Evolutionary conservation across 2,329 filamentous ascomycete genomes (phyloP).

Genomic region (Hyphodiscus sp.): DNA sequence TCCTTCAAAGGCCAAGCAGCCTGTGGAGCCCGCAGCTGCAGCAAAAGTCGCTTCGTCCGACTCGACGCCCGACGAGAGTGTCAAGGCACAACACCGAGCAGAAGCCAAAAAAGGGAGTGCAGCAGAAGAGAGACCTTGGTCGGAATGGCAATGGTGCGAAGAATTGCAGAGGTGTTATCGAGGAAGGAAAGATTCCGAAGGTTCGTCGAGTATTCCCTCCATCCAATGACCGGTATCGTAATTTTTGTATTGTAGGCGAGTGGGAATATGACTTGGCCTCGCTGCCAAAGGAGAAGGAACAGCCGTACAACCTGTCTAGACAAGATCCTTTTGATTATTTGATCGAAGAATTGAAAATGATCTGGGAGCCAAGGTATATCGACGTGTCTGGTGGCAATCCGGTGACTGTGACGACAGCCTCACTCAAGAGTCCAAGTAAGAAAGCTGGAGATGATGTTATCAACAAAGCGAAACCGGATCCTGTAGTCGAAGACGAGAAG

Average conservation of each 20-base stretch:
- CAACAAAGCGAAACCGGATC: background rate
- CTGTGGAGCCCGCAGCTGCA: background rate
- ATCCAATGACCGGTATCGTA: background rate
- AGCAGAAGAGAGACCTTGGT: background rate
- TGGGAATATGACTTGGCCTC: background rate
- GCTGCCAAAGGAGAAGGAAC: background rate
- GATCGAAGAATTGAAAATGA: background rate
- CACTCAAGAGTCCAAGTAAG: background rate
- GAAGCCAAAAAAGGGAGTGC: background rate
- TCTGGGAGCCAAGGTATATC: background rate
- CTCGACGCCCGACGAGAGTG: background rate
- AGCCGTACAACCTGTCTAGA: background rate
- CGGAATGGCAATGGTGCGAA: background rate
- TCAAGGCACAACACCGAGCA: background rate
- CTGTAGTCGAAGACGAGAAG: background rate
- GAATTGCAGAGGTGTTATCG: background rate
- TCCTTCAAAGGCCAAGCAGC: background rate
- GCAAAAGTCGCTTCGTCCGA: background rate
- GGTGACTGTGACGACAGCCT: background rate
- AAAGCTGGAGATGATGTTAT: background rate
- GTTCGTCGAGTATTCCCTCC: background rate
- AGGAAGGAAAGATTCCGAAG: background rate
- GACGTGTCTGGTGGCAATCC: background rate
- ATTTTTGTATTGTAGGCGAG: background rate
- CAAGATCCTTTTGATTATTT: background rate